Percentiles rank a stretch among this genome's conserved stretches.
phyloP scores from a whole-genome alignment of 2,329 filamentous ascomycete genomes.

The Ceratocystis huliohia region DNA sequence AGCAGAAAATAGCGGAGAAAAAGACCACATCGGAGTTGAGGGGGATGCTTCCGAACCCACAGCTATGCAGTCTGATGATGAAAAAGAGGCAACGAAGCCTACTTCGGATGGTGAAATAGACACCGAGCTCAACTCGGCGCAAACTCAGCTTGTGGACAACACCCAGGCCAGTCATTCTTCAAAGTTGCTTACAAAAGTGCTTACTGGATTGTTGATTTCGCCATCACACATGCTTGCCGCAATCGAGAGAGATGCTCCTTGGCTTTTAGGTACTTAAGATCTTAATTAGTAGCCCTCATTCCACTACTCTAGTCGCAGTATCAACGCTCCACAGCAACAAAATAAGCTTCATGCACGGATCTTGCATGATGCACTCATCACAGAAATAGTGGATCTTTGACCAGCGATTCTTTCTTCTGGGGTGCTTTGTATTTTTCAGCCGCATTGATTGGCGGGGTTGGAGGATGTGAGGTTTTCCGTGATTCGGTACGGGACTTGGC shows the following conservation, averaged over 20 bases:
- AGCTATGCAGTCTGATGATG: background rate
- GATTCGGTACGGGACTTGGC: background rate
- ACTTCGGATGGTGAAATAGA: background rate
- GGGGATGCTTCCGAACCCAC: background rate
- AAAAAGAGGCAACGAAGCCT: background rate
- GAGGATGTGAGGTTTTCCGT: background rate
- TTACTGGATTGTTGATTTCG: background rate
- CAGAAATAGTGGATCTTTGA: slow-evolving; percentile 11
- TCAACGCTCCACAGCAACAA: background rate
- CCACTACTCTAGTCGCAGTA: background rate
- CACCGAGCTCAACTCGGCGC: background rate
- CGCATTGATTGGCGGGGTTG: background rate
- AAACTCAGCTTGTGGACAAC: background rate
- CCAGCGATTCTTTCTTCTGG: slow-evolving; percentile 1
- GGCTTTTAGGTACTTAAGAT: slow-evolving; percentile 4
- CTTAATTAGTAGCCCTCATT: background rate
- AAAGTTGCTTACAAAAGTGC: background rate
- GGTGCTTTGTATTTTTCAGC: slow-evolving; percentile 4
- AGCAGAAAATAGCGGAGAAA: background rate
- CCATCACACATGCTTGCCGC: slow-evolving; percentile 9
- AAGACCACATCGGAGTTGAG: background rate
- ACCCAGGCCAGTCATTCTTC: background rate
- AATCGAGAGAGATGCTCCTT: slow-evolving; percentile 13
- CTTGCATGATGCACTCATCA: background rate
- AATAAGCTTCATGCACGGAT: background rate